Conservation (phyloP, 805 yeast species). For the Candida maris region DNA sequence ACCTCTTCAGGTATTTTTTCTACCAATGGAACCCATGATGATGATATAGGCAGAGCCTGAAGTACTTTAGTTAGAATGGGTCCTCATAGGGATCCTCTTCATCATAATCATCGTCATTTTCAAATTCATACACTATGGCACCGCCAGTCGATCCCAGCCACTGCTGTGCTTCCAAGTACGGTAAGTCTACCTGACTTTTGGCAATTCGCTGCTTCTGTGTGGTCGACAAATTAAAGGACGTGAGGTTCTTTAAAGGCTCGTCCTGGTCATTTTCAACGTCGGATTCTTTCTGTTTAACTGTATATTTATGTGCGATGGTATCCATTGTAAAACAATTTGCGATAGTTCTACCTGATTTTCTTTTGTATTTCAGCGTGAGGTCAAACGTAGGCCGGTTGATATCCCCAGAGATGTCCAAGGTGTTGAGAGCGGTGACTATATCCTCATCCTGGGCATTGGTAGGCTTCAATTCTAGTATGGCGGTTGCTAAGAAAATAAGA, state of each 20-base stretch:
- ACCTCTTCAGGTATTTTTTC: constrained; percentile 1
- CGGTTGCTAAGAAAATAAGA: constrained; percentile 69
- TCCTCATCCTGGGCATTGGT: constrained; percentile 38
- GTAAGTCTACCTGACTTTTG: constrained; percentile 81
- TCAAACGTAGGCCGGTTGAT: constrained; percentile 46
- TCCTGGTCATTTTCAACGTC: constrained; percentile 40
- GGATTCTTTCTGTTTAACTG: constrained; percentile 29
- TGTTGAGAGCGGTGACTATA: constrained; percentile 35
- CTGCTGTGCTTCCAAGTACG: constrained; percentile 86
- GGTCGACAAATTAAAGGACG: constrained; percentile 84
- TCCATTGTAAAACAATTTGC: constrained; percentile 54
- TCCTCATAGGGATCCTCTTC: constrained; percentile 98
- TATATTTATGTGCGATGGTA: constrained; percentile 37
- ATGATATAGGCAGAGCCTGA: constrained; percentile 12
- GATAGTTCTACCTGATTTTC: constrained; percentile 82
- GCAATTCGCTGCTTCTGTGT: constrained; percentile 73
- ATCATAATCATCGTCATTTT: constrained; percentile 95
- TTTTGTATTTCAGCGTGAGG: constrained; percentile 57
- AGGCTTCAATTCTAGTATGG: constrained; percentile 63
- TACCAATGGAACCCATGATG: constrained; percentile 11
- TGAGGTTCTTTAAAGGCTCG: constrained; percentile 60
- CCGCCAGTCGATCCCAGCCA: constrained; percentile 71
- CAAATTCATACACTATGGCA: constrained; percentile 93
- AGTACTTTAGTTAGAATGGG: constrained; percentile 67
- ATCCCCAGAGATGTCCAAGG: constrained; percentile 48